phyloP scores from a whole-genome alignment of 371 early-diverging fungal species.

The Scutellospora calospora region DNA sequence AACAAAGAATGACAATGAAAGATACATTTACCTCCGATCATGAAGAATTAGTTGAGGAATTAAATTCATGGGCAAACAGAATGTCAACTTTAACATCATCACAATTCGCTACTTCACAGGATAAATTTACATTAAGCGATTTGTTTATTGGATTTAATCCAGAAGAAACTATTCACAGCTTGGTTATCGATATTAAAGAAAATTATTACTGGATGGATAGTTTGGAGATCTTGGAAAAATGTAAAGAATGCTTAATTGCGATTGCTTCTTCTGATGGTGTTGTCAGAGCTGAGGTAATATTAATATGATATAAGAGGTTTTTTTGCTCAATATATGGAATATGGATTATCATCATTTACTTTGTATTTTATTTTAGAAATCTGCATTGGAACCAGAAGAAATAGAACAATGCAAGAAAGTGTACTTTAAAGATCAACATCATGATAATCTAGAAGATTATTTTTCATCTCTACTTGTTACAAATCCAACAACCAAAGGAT shows the following conservation, averaged over 20 bases:
- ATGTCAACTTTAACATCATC: constrained; percentile 29
- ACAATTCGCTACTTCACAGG: neutral
- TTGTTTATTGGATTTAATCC: constrained; percentile 41
- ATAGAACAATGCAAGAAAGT: constrained; percentile 27
- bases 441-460: constrained; percentile 40
- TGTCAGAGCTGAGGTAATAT: constrained; percentile 19
- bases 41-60: neutral
- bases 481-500: neutral
- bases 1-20: constrained; percentile 37
- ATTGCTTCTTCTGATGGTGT: constrained; percentile 45
- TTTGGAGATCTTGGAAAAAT: neutral
- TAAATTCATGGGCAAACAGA: constrained; percentile 30
- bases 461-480: neutral
- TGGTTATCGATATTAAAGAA: constrained; percentile 34
- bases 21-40: constrained; percentile 4
- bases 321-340: too few species aligned
- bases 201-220: neutral
- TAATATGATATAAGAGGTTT: too few species aligned
- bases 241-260: constrained; percentile 38
- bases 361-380: neutral
- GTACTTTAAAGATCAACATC: constrained; percentile 29
- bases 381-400: constrained; percentile 39
- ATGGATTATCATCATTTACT: too few species aligned
- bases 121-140: constrained; percentile 34
- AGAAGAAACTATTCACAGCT: constrained; percentile 43